phyloP scores from a whole-genome alignment of 257 asterid species.

The Solanum verrucosum region DNA sequence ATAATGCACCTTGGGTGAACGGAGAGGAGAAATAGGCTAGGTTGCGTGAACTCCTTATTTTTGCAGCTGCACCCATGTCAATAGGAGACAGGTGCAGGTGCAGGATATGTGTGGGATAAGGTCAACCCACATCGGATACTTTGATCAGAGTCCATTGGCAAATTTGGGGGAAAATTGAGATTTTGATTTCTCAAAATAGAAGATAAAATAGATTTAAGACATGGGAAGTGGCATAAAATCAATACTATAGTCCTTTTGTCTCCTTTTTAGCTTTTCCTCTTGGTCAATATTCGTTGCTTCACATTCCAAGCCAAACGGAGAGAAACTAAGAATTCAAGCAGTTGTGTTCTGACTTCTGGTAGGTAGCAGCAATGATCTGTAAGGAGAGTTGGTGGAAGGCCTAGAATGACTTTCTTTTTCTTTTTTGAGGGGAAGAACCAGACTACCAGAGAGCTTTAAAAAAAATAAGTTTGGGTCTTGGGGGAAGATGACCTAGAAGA shows the following conservation, averaged over 20 bases:
- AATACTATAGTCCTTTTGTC: not conserved
- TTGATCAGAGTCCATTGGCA: not conserved
- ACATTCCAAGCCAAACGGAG: not conserved
- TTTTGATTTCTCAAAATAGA: not conserved
- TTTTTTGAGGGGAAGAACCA: not conserved
- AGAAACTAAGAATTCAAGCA: not conserved
- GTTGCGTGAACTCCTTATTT: not conserved
- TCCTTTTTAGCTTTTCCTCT: not conserved
- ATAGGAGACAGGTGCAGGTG: not conserved
- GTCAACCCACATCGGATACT: not conserved
- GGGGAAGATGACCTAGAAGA: not conserved
- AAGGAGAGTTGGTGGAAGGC: not conserved
- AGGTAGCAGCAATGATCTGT: not conserved
- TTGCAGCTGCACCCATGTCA: not conserved
- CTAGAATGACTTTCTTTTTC: not conserved
- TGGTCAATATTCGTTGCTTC: not conserved
- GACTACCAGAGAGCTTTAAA: not conserved
- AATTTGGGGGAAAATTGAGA: not conserved
- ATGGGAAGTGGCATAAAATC: not conserved
- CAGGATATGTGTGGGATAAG: not conserved
- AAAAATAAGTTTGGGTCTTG: not conserved
- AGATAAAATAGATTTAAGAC: not conserved
- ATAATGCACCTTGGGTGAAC: not conserved
- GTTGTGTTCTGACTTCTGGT: not conserved
- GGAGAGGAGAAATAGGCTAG: not conserved